Evolutionary conservation across 192 early-diverging fungal species (phyloP).

Genomic region (Podochytrium sp.): DNA sequence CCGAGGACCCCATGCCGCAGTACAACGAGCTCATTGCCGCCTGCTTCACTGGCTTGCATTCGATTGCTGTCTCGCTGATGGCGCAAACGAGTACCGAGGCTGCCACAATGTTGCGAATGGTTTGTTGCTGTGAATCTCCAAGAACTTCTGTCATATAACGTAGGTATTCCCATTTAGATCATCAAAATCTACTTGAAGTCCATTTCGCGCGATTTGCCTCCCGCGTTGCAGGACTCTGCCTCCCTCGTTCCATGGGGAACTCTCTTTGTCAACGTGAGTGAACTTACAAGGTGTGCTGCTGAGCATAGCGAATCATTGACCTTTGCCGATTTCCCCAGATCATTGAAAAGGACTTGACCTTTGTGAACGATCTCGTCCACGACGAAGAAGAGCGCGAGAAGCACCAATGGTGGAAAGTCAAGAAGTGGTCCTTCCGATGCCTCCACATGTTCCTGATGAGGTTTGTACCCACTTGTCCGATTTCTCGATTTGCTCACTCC

Average conservation of each 20-base stretch:
- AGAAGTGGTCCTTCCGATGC: conserved; percentile 89
- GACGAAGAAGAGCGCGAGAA: conserved; percentile 76
- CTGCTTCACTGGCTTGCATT: conserved; percentile 78
- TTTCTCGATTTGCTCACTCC: neutral
- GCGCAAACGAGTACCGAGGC: conserved; percentile 71
- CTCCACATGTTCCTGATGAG: conserved; percentile 81
- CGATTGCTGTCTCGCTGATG: conserved; percentile 72
- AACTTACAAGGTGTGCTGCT: neutral
- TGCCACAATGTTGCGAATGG: conserved; percentile 47
- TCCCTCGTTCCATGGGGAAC: conserved; percentile 89
- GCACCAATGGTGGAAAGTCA: conserved; percentile 89
- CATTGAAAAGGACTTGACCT: conserved; percentile 29
- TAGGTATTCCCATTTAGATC: no score
- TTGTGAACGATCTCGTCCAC: conserved; percentile 38
- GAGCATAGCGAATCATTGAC: neutral
- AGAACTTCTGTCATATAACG: neutral
- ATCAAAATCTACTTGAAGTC: conserved; percentile 84
- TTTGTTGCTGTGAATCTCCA: neutral
- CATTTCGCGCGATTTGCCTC: conserved; percentile 24
- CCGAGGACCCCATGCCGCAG: conserved; percentile 19
- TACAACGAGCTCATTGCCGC: conserved; percentile 68
- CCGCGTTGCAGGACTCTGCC: conserved; percentile 62
- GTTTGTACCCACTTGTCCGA: conserved; percentile 4
- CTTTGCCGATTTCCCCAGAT: conserved; percentile 10
- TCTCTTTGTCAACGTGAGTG: conserved; percentile 73